Base-by-base conservation (phyloP, 2,329 filamentous ascomycete species). In the Lasiodiplodia sp. region DNA sequence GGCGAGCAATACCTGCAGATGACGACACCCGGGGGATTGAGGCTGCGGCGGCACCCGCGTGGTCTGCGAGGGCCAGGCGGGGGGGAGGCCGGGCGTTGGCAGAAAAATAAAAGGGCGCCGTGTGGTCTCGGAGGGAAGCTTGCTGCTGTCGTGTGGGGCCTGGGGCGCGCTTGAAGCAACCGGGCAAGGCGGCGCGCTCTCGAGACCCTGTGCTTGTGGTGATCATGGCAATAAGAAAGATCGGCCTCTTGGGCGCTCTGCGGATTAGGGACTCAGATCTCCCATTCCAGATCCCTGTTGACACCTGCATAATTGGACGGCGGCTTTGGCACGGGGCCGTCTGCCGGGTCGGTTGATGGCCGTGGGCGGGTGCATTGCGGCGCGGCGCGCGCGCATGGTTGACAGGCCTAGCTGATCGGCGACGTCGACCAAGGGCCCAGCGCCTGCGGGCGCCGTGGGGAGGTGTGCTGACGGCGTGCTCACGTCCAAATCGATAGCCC, bases 201-300 rank as follows among this genome's bases (percentile, higher is more conserved):
- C 51, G 53, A 63, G 66, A 68, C 67, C 67, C 58, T 68, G 67
- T 64, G 58, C 67, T 64, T 49, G 67, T 68, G 67, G 67, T 68
- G 67, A 68, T 68, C 67, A 68, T 56, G 51, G 67, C 58, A 68
- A 68, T 63, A 68, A 64, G 67, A 68, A 63, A 64, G 67, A 68
- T 68, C 67, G 67, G 67, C 67, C 44, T 64, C 60, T 55, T 68
- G 56, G 66, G 57, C 34, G 28, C 53, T 68, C 57, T 68, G 67
- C 58, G 67, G 67, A 58, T 34, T 34, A 68, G 57, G 51, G 49
- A 47, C 67, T 68, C 49, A 68, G 67, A 68, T 68, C 67, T 68
- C 57, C 66, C 57, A 44, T 51, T 56, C 57, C 31, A 56, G 58
- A 68, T 64, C 67, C 67, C 44, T 28, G 67, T 51, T 56, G 57